Percentiles rank a stretch among this genome's conserved stretches.
Evolutionary conservation across 306 rosid species (phyloP).

Genomic region (Lathyrus aphaca): DNA sequence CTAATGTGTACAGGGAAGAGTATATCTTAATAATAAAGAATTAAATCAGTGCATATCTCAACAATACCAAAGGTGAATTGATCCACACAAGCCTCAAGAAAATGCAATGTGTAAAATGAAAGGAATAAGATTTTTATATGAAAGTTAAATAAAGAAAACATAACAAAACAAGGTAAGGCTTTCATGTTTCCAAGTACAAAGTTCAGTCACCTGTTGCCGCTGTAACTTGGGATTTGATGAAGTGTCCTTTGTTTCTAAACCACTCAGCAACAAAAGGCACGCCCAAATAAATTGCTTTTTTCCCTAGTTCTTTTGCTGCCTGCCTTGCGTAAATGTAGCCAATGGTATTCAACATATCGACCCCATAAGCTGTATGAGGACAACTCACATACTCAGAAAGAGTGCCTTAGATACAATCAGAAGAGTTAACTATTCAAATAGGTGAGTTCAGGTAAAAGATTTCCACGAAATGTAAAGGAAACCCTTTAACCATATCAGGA

Average conservation of each 20-base stretch:
- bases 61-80: constrained; percentile 25
- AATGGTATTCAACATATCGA: constrained; percentile 90
- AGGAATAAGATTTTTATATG: constrained; percentile 12
- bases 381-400: constrained; percentile 39
- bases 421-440: constrained; percentile 35
- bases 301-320: constrained; percentile 96
- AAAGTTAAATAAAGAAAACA: constrained; percentile 33
- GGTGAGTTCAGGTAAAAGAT: constrained; percentile 14
- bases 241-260: constrained; percentile 99
- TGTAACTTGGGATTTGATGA: constrained; percentile 95
- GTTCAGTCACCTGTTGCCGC: constrained; percentile 88
- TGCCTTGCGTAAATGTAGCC: constrained; percentile 97
- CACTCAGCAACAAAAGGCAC: constrained; percentile 98
- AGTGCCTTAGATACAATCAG: constrained; percentile 21
- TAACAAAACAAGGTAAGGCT: constrained; percentile 24
- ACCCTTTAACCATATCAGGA: constrained; percentile 8
- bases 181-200: constrained; percentile 22
- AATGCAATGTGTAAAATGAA: constrained; percentile 11
- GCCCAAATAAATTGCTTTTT: constrained; percentile 93
- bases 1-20: neutral
- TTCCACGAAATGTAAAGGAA: constrained; percentile 28
- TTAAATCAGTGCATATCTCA: neutral
- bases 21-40: neutral
- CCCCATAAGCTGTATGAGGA: constrained; percentile 81
- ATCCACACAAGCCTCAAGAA: constrained; percentile 15